Base-by-base conservation (phyloP, 495 filamentous ascomycete species). In the Hypoxylon perforatum region DNA sequence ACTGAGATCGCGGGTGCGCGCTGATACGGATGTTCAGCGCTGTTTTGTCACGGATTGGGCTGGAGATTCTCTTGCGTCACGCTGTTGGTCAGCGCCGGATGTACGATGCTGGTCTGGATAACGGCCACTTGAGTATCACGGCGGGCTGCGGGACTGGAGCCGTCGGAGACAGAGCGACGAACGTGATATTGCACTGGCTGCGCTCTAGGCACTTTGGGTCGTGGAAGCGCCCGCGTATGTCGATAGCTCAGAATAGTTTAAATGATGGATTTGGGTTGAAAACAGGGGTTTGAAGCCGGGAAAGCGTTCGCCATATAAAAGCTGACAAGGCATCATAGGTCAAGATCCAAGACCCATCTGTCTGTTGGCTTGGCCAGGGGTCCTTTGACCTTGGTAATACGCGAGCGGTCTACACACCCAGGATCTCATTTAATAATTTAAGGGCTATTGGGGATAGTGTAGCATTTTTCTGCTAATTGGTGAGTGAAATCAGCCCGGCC, bases 401-500 rank as follows among this genome's bases (percentile, higher is more conserved):
- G 72, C 4, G 73, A 77, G 18, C 67, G 56, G 30, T 80, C 77
- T 5, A 78, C 50, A 15, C 67, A 70, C 1, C 48, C 28, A 0
- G 70, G 51, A 36, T 79, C 74, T 76, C 77, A 82, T 10, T 45
- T 12, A 0, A 77, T 77, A 19, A 71, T 62, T 46, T 30, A 0
- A 1, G 73, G 75, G 2, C 68, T 28, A 33, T 75, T 70, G 14
- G 69, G n/a, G 41, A 77, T 64, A 18, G 79, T 65, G 19, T 56
- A 56, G 68, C 78, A 82, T 64, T 82, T 80, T 42, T 81, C 77
- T 14, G 78, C 78, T 11, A 81, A 65, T 36, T 81, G 78, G 36
- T 75, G 71, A 0, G 68, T 45, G n/a, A 75, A 67, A 4, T 69
- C 64, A 9, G 76, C 67, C 74, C 76, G 81, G 25, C 76, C 78